Evolutionary conservation across 208 protist genomes (phyloP), one percentile per base, ranked within the genome.

Genomic region (Leishmania aethiopica): DNA sequence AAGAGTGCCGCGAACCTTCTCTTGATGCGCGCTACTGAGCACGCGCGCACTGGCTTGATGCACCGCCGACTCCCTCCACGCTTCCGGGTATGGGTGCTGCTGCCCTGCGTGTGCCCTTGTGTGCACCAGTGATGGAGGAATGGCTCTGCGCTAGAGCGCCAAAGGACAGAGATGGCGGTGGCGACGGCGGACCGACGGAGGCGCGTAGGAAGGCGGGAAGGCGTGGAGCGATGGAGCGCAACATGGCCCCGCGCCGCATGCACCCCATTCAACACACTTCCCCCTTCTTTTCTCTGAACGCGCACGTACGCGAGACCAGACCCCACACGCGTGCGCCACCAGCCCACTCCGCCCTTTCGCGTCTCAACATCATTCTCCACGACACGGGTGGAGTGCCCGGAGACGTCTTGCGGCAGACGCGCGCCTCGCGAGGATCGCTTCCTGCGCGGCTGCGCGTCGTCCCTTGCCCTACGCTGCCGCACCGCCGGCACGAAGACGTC

Each of bases 401-500:
- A 15, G 17, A 47, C 35, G 15, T 60, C 28, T 77, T 77, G 28
- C 49, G 51, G 32, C 40, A n/a, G 32, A 47, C 17, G 11, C n/a
- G 49, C 32, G 8, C 64, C 32, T 53, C 32, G 51, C 17, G 35
- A 37, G 5, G 22, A 51, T 32, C 40, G 15, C 35, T n/a, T 78
- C 57, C 37, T 78, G 19, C 59, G 66, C 66, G 15, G 77, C 25
- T 28, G 71, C 51, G 4, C 37, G 37, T 53, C 70, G 7, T 47
- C 51, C 32, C 2, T 32, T 5, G n/a, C 70, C 37, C 45, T 32
- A 22, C 84, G 81, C 15, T 72, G 78, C 13, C 95, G 89, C 19
- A 94, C 88, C 71, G 86, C 90, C 7, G 93, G 91, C 77, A 97
- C 89, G 84, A 99, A 99, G 11, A 98, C 98, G 76, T 99, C 84